These are phyloP conservation scores for Senna tora DNA, from an alignment of 306 rosid genomes.

Conservation along the genomic window DNA sequence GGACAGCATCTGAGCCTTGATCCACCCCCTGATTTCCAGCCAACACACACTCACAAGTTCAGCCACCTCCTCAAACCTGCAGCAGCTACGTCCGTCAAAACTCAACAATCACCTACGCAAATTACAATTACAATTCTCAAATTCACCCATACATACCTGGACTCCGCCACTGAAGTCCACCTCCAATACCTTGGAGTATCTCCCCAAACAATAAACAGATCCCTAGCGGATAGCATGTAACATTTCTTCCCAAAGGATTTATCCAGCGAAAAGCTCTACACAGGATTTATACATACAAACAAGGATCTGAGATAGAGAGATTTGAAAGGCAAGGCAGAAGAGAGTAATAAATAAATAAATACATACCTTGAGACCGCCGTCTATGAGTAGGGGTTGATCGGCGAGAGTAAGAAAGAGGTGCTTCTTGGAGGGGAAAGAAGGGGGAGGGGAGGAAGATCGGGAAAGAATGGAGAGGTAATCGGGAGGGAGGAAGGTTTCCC, in stretches of 20 bases:
- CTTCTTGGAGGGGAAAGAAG: slow-evolving; percentile 26
- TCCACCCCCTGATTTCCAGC: slow-evolving; percentile 69
- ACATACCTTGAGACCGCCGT: slow-evolving; percentile 70
- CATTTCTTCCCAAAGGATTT: slow-evolving; percentile 63
- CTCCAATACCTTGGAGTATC: slow-evolving; percentile 68
- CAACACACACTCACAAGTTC: slow-evolving; percentile 68
- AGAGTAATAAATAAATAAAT: too few relatives aligned
- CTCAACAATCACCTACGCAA: too few relatives aligned
- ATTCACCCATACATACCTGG: slow-evolving; percentile 45
- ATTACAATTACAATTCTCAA: background rate
- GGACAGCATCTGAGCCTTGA: slow-evolving; percentile 50
- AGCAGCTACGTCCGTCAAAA: too few relatives aligned
- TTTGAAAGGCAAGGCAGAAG: too few relatives aligned
- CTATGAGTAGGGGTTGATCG: slow-evolving; percentile 57
- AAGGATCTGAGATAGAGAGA: too few relatives aligned
- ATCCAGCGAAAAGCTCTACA: slow-evolving; percentile 77
- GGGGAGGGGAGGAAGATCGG: background rate
- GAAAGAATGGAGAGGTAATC: slow-evolving; percentile 45
- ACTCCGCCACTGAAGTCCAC: slow-evolving; percentile 50
- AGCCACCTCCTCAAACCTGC: slow-evolving; percentile 71
- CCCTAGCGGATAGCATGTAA: slow-evolving; percentile 68
- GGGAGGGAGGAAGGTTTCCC: slow-evolving; percentile 70
- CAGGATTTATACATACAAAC: too few relatives aligned
- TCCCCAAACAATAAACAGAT: slow-evolving; percentile 65
- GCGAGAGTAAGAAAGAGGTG: slow-evolving; percentile 55